Evolutionary conservation across 768 basidiomycete species (phyloP).

Genomic region (Amanita muscaria): DNA sequence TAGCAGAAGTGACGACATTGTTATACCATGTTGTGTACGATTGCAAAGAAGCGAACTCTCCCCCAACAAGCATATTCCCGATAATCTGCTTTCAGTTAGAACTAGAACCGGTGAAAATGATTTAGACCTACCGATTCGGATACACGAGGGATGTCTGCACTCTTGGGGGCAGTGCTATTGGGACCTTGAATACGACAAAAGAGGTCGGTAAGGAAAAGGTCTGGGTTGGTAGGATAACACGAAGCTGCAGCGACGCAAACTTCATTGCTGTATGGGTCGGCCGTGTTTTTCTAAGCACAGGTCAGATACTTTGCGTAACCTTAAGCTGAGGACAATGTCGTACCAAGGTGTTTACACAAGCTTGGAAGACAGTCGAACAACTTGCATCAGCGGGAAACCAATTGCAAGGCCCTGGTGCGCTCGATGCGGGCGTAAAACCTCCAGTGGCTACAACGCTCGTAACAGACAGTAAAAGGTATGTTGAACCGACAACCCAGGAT

Average conservation of each 20-base stretch:
- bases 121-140: neutral
- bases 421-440: slow-evolving; percentile 10
- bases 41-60: neutral
- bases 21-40: slow-evolving; percentile 11
- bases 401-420: slow-evolving; percentile 11
- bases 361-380: slow-evolving; percentile 9
- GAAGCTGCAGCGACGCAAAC: slow-evolving; percentile 12
- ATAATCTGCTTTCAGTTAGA: slow-evolving; percentile 6
- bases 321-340: neutral
- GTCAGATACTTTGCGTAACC: neutral
- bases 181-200: slow-evolving; percentile 11
- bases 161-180: slow-evolving; percentile 1
- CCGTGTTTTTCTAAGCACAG: neutral
- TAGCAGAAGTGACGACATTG: slow-evolving; percentile 1
- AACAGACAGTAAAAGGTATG: slow-evolving; percentile 1
- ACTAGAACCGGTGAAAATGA: no score
- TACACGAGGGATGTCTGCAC: neutral
- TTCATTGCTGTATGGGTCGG: slow-evolving; percentile 9
- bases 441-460: slow-evolving; percentile 8
- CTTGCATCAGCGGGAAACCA: slow-evolving; percentile 10
- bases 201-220: slow-evolving; percentile 10
- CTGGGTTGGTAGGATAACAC: slow-evolving; percentile 10
- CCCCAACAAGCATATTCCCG: slow-evolving; percentile 1
- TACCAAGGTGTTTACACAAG: slow-evolving; percentile 11
- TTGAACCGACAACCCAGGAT: neutral